phyloP scores from a whole-genome alignment of 1,139 yeast genomes.

The Suhomyces anneliseae region DNA sequence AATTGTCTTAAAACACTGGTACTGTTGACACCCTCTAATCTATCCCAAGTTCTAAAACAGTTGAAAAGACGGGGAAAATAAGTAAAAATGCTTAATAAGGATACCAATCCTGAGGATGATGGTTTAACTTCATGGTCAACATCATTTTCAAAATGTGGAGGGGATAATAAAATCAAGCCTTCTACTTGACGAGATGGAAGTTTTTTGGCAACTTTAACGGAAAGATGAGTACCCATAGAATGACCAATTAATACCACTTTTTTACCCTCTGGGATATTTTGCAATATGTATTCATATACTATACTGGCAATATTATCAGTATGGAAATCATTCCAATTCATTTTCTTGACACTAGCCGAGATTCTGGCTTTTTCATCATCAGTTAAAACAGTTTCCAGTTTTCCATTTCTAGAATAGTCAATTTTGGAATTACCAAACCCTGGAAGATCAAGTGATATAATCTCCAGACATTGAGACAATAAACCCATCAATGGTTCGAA shows the following conservation, averaged over 20 bases:
- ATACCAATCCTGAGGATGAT: slow-evolving; percentile 8
- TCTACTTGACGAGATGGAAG: slow-evolving; percentile 44
- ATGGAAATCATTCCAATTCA: slow-evolving; percentile 46
- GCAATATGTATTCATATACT: slow-evolving; percentile 40
- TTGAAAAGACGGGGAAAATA: slow-evolving; percentile 56
- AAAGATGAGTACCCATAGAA: slow-evolving; percentile 71
- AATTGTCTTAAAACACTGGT: slow-evolving; percentile 58
- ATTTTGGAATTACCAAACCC: slow-evolving; percentile 65
- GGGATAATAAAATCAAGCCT: slow-evolving; percentile 52
- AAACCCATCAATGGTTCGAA: slow-evolving; percentile 66
- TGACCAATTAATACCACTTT: slow-evolving; percentile 66
- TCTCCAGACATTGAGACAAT: slow-evolving; percentile 64
- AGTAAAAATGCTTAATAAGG: slow-evolving; percentile 25
- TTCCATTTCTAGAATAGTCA: slow-evolving; percentile 17
- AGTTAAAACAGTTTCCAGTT: slow-evolving; percentile 26
- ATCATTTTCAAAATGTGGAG: slow-evolving; percentile 49
- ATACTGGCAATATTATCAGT: slow-evolving; percentile 52
- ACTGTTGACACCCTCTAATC: slow-evolving; percentile 62
- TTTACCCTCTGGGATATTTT: slow-evolving; percentile 41
- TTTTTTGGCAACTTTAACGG: slow-evolving; percentile 47
- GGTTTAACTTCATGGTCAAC: slow-evolving; percentile 9
- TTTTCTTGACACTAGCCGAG: slow-evolving; percentile 26
- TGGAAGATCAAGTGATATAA: slow-evolving; percentile 67
- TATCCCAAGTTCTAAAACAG: slow-evolving; percentile 56
- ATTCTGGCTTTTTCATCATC: slow-evolving; percentile 30